Evolutionary conservation across 257 asterid genomes (phyloP).

Genomic region (Solanum infundibuliforme): DNA sequence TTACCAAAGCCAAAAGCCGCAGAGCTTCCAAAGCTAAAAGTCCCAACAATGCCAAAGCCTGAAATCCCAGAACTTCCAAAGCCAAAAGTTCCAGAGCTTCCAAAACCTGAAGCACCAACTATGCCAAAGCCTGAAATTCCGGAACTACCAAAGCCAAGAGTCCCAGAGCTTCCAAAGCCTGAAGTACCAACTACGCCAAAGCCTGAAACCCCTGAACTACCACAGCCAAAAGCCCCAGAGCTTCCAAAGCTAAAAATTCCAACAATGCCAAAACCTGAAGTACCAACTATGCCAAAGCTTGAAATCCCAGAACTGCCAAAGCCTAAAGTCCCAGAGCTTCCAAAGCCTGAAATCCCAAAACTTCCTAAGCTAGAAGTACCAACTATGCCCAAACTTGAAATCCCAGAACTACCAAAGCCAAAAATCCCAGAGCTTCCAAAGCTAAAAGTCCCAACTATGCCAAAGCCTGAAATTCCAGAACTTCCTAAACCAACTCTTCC

Average conservation of each 20-base stretch:
- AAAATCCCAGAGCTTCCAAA: conserved; percentile 5
- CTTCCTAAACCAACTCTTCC: neutral
- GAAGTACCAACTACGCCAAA: neutral
- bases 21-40: neutral
- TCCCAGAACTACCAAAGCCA: neutral
- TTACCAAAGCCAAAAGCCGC: neutral
- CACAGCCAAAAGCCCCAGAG: neutral
- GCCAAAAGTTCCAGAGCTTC: neutral
- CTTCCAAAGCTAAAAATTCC: neutral
- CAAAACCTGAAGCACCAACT: neutral
- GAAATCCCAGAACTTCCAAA: conserved; percentile 11
- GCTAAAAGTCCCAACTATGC: neutral
- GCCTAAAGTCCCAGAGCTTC: too few relatives aligned
- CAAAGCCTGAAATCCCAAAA: neutral
- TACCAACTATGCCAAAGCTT: neutral
- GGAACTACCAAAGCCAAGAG: neutral
- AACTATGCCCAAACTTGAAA: neutral
- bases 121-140: neutral
- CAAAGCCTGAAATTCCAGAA: conserved; percentile 1
- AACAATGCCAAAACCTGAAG: too few relatives aligned
- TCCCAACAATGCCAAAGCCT: neutral
- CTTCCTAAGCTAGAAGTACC: neutral
- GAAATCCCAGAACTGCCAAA: neutral
- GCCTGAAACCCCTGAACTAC: neutral
- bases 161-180: neutral